phyloP scores from a whole-genome alignment of 2,329 filamentous ascomycete genomes.

The Tothia fuscella region DNA sequence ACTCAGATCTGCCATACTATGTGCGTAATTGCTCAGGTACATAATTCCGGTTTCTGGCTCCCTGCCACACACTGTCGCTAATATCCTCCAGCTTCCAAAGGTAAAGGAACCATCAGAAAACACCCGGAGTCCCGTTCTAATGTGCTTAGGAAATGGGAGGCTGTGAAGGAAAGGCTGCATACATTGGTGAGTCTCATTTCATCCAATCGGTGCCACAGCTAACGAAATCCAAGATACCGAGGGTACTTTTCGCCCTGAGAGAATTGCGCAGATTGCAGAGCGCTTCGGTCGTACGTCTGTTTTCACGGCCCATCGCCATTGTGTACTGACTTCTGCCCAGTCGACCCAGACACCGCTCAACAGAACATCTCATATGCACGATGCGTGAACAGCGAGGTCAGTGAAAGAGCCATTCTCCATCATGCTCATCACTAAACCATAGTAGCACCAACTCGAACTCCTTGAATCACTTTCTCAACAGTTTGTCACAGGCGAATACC shows the following conservation, averaged over 20 bases:
- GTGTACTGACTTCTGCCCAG: too few relatives aligned
- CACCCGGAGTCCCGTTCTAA: background rate
- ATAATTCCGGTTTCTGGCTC: too few relatives aligned
- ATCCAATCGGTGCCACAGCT: conserved; percentile 31
- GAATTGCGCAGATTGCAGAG: conserved; percentile 55
- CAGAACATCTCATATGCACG: conserved; percentile 58
- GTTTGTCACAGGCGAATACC: conserved; percentile 52
- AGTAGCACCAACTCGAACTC: conserved; percentile 51
- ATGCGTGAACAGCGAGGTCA: conserved; percentile 55
- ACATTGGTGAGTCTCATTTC: too few relatives aligned
- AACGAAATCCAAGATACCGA: conserved; percentile 44
- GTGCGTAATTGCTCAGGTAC: conserved; percentile 53
- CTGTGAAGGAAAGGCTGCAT: conserved; percentile 56
- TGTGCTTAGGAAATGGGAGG: conserved; percentile 44
- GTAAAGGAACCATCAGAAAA: conserved; percentile 24
- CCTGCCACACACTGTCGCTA: too few relatives aligned
- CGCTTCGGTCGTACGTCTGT: conserved; percentile 51
- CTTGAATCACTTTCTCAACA: conserved; percentile 48
- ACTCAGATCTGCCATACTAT: conserved; percentile 59
- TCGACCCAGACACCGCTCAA: conserved; percentile 45
- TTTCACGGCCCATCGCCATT: too few relatives aligned
- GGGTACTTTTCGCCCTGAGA: conserved; percentile 55
- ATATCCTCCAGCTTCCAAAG: conserved; percentile 40
- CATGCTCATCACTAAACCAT: background rate
- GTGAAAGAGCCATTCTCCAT: conserved; percentile 15